Evolutionary conservation across 2,329 filamentous ascomycete species (phyloP).

Genomic region (Clonostachys chloroleuca): DNA sequence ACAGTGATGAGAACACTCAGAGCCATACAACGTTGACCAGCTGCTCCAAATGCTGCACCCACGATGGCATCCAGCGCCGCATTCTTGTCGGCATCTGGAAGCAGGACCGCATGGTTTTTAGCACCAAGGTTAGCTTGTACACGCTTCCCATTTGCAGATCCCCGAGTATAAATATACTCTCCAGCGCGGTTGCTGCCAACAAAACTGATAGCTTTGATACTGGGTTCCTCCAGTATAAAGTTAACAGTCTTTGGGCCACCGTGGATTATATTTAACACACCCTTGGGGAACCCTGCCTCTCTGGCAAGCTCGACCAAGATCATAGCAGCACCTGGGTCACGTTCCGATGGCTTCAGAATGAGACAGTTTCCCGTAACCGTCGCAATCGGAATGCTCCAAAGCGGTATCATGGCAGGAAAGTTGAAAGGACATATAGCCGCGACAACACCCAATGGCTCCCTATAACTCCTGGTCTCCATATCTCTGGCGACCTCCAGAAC

Average conservation of each 20-base stretch:
- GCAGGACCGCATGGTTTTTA: conserved; percentile 77
- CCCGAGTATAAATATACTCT: conserved; percentile 73
- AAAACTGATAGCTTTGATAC: too few species aligned
- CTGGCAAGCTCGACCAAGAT: conserved; percentile 72
- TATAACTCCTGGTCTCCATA: conserved; percentile 77
- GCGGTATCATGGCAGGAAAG: conserved; percentile 81
- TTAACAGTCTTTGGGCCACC: conserved; percentile 72
- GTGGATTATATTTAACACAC: conserved; percentile 74
- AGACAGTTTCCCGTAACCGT: conserved; percentile 75
- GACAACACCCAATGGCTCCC: conserved; percentile 68
- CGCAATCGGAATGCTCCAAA: conserved; percentile 78
- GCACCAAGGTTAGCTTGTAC: conserved; percentile 79
- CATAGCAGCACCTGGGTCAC: conserved; percentile 75
- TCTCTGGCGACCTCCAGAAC: conserved; percentile 77
- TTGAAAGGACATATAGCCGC: conserved; percentile 79
- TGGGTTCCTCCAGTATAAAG: conserved; percentile 74
- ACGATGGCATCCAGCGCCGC: conserved; percentile 73
- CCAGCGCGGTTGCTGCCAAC: conserved; percentile 78
- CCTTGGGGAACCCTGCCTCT: conserved; percentile 71
- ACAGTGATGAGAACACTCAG: conserved; percentile 72
- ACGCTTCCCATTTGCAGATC: conserved; percentile 74
- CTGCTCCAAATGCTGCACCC: conserved; percentile 74
- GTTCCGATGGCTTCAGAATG: conserved; percentile 75
- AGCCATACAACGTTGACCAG: conserved; percentile 79
- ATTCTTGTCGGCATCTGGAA: conserved; percentile 79